A percentile compares a stretch with the other conserved stretches of the same genome.
These are phyloP conservation scores for Colletotrichum magnum DNA, from an alignment of 2,329 filamentous ascomycete genomes.

Conservation along the genomic window DNA sequence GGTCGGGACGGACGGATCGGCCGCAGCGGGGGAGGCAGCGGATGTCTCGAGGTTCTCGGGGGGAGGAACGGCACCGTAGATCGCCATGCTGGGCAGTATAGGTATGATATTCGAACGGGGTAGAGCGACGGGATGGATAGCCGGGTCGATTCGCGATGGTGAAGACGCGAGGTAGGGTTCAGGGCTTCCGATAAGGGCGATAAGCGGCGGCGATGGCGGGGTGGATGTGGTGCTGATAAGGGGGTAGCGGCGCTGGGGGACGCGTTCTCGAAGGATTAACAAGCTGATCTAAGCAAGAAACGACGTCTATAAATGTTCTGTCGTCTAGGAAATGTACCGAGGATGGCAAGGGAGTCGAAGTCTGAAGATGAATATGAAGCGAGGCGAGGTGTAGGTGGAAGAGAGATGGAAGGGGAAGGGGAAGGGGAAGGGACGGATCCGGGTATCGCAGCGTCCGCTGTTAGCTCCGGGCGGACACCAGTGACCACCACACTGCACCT, in stretches of 20 bases:
- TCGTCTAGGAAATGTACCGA: too few species aligned
- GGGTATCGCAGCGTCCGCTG: too few species aligned
- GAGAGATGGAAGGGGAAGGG: too few species aligned
- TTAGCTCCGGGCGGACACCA: too few species aligned
- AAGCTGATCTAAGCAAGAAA: neutral
- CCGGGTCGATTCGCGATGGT: neutral
- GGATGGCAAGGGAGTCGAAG: too few species aligned
- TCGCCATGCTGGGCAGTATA: slow-evolving; percentile 57
- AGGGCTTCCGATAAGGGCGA: slow-evolving; percentile 37
- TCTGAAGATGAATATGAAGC: too few species aligned
- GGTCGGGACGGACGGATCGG: slow-evolving; percentile 43
- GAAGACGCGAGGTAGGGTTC: slow-evolving; percentile 30
- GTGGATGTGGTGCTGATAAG: slow-evolving; percentile 23
- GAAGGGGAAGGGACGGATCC: too few species aligned
- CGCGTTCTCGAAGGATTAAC: neutral
- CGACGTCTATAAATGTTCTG: too few species aligned
- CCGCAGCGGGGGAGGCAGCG: slow-evolving; percentile 37
- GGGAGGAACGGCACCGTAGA: slow-evolving; percentile 67
- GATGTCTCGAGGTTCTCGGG: slow-evolving; percentile 51
- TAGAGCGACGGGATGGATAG: neutral
- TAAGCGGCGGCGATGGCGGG: slow-evolving; percentile 31
- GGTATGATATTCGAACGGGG: neutral
- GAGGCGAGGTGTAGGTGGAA: too few species aligned
- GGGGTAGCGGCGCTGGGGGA: neutral
- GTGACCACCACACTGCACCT: too few species aligned